Evolutionary conservation across 108 stramenopile genomes (phyloP).

Genomic region (Fragilaria crotonensis): DNA sequence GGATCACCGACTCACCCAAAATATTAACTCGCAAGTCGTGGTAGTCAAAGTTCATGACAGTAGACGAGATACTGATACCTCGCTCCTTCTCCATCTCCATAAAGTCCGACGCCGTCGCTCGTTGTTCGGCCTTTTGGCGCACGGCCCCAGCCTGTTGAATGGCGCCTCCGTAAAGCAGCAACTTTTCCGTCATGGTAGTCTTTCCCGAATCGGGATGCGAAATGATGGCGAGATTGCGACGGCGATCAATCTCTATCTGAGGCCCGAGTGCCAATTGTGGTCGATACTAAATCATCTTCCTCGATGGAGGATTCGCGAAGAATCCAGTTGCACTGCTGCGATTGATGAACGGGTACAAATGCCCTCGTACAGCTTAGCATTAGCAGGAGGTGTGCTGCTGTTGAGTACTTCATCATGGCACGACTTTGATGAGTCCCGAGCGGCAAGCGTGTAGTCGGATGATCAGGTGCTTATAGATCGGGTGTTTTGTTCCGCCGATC

Average conservation of each 20-base stretch:
- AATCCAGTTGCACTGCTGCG: too few species aligned
- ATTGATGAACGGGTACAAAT: too few species aligned
- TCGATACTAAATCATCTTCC: too few species aligned
- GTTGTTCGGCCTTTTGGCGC: conserved; percentile 83
- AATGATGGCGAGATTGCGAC: conserved; percentile 94
- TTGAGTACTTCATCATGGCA: too few species aligned
- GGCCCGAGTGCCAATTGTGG: conserved; percentile 35
- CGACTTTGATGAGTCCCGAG: too few species aligned
- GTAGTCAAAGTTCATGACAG: conserved; percentile 93
- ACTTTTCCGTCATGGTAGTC: conserved; percentile 96
- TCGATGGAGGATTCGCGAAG: too few species aligned
- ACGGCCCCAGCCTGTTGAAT: conserved; percentile 94
- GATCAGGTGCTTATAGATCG: too few species aligned
- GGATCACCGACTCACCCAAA: conserved; percentile 8
- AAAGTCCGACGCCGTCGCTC: conserved; percentile 81
- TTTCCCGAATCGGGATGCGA: conserved; percentile 96
- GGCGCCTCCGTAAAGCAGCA: conserved; percentile 87
- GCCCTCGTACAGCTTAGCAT: too few species aligned
- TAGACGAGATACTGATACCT: conserved; percentile 88
- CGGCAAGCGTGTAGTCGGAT: too few species aligned
- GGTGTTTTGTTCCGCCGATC: too few species aligned
- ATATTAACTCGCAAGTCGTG: conserved; percentile 56
- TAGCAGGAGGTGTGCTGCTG: too few species aligned
- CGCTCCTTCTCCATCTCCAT: conserved; percentile 95
- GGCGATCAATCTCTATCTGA: conserved; percentile 59